Conservation (phyloP, 306 rosid genomes). For the Alnus rubra region DNA sequence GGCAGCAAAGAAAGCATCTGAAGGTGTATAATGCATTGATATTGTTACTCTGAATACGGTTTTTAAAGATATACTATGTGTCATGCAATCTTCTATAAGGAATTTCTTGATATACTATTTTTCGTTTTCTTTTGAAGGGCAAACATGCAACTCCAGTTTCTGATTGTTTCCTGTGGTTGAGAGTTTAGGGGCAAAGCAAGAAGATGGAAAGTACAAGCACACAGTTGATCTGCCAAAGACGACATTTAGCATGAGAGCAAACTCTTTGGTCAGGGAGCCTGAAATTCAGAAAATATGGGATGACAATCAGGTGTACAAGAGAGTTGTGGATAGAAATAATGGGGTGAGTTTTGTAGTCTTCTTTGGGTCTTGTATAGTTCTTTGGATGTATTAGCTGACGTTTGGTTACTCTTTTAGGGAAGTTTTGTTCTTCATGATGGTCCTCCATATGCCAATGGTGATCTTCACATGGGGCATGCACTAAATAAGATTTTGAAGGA, state of each 20-base stretch:
- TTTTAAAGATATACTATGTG: neutral
- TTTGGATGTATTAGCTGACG: constrained; percentile 31
- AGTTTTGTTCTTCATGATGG: constrained; percentile 93
- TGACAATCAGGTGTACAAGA: constrained; percentile 76
- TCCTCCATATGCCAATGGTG: constrained; percentile 98
- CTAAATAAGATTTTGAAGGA: constrained; percentile 94
- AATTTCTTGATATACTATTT: neutral
- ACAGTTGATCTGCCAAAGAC: constrained; percentile 97
- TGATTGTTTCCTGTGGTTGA: constrained; percentile 30
- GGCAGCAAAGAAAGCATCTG: constrained; percentile 82
- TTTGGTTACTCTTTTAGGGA: constrained; percentile 50
- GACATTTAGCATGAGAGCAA: constrained; percentile 89
- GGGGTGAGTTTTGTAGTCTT: constrained; percentile 58
- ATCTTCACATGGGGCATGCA: constrained; percentile 98
- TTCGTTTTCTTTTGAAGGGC: neutral
- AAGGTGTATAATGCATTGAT: constrained; percentile 48
- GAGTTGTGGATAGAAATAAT: constrained; percentile 66
- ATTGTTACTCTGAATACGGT: constrained; percentile 15
- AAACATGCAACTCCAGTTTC: constrained; percentile 9
- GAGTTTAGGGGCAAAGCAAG: constrained; percentile 67
- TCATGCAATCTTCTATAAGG: constrained; percentile 1
- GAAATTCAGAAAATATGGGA: constrained; percentile 96
- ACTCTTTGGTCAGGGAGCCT: constrained; percentile 78
- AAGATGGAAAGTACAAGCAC: constrained; percentile 93
- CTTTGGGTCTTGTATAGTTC: constrained; percentile 18